A percentile compares a stretch with the other conserved stretches of the same genome.
Evolutionary conservation across 805 yeast species (phyloP).

Genomic region (Metschnikowia drakensbergensis): DNA sequence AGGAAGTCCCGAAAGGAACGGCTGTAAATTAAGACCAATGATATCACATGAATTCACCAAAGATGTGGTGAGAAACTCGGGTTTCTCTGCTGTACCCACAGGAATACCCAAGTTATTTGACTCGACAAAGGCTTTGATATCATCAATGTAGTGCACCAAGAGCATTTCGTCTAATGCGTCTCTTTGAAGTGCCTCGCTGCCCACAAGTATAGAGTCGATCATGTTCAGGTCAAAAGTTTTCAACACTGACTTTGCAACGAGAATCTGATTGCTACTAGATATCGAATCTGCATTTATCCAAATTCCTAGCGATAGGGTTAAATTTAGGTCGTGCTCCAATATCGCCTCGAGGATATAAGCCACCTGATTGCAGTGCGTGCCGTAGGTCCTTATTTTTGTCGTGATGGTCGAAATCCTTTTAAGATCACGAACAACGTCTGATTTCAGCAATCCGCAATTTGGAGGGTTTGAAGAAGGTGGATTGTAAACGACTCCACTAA

Average conservation of each 20-base stretch:
- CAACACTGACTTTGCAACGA: constrained; percentile 41
- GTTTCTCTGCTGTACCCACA: constrained; percentile 62
- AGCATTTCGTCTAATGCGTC: constrained; percentile 40
- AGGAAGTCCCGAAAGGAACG: constrained; percentile 58
- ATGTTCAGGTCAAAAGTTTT: constrained; percentile 37
- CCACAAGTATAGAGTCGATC: constrained; percentile 53
- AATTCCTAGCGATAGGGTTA: constrained; percentile 59
- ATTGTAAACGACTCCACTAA: constrained; percentile 59
- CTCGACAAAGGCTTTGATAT: constrained; percentile 37
- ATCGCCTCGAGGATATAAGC: constrained; percentile 52
- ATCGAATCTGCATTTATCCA: constrained; percentile 52
- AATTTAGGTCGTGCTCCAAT: constrained; percentile 44
- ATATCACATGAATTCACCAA: constrained; percentile 48
- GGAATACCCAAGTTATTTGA: constrained; percentile 38
- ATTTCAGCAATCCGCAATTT: constrained; percentile 45
- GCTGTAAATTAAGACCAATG: constrained; percentile 62
- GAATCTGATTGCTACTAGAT: constrained; percentile 45
- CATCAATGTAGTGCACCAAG: constrained; percentile 40
- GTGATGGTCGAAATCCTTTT: constrained; percentile 58
- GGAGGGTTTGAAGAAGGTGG: constrained; percentile 54
- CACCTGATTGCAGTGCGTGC: constrained; percentile 60
- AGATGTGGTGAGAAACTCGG: constrained; percentile 40
- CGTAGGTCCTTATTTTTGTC: constrained; percentile 52
- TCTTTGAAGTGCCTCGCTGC: constrained; percentile 60
- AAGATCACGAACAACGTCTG: constrained; percentile 53